phyloP scores from a whole-genome alignment of 306 rosid species.

The Styphnolobium japonicum region DNA sequence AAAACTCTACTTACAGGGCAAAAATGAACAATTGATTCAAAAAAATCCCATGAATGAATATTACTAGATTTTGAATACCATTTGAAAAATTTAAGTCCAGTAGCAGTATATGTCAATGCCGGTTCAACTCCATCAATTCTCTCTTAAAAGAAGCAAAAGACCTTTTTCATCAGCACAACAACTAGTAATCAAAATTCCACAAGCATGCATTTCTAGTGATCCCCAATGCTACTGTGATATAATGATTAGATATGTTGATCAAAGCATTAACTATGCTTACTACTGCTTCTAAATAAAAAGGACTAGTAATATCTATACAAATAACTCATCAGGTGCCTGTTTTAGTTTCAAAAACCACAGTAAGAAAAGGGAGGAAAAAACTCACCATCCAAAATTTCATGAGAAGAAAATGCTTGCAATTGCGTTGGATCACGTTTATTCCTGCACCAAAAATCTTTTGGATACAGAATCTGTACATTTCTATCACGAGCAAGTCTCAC shows the following conservation, averaged over 20 bases:
- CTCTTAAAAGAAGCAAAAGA: too few species aligned
- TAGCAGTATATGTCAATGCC: background rate
- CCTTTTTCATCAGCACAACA: too few species aligned
- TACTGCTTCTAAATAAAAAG: background rate
- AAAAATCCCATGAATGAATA: too few species aligned
- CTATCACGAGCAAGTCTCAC: conserved; percentile 50
- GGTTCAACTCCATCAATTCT: background rate
- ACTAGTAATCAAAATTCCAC: too few species aligned
- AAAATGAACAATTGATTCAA: too few species aligned
- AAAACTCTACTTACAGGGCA: background rate
- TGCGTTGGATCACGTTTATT: conserved; percentile 44
- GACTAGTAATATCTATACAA: background rate
- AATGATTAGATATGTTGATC: background rate
- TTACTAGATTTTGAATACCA: too few species aligned
- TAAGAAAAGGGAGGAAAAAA: background rate
- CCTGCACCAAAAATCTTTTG: conserved; percentile 83
- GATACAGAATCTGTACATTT: conserved; percentile 57
- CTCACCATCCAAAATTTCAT: conserved; percentile 70
- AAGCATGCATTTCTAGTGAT: background rate
- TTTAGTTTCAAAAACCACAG: background rate
- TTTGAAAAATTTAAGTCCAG: too few species aligned
- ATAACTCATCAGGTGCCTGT: background rate
- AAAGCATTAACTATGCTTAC: background rate
- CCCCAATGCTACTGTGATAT: background rate
- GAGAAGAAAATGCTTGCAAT: conserved; percentile 56